Base-by-base conservation (phyloP, 257 asterid genomes). In the Gentiana macrophylla region DNA sequence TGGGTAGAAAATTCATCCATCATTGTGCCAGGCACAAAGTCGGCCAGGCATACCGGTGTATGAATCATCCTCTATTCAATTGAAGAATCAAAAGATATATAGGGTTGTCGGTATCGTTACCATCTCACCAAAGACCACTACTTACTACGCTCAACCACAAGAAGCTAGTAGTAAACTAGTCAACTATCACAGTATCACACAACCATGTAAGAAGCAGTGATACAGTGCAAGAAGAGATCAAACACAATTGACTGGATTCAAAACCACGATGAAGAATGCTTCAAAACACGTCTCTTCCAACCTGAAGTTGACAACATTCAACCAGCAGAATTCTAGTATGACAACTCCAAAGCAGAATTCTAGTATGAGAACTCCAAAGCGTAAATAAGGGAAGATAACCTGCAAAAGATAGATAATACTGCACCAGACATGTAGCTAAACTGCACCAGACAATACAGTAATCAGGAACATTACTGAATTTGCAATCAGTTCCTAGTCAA, bases 41-140 rank as follows among this genome's bases (percentile, higher is more conserved):
- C 63, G 77, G 59, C 77, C 79, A 10, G 66, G 71, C 60, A 75
- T 81, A 12, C 80, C 83, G 13, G 50, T 52, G 3, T 67, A 71
- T 5, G 50, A 57, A 32, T 44, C 65, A 15, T 71, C 37, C 83
- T 24, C 79, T 3, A 60, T 56, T 61, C 78, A 71, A 56, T 62
- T 71, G 63, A 69, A 69, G 59, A 75, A 37, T 0, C 52, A 57
- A 63, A 53, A 70, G 72, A 62, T 12, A 24, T 24, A 24, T 24
- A 24, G 24, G 24, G 24, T 24, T 24, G 24, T 24, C 24, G n/a
- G 72, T 68, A 24, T 61, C 15, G 8, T 35, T 8, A 8, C 15
- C 38, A 10, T 54, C 45, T 60, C 65, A 3, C 62, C 76, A 24
- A 52, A 61, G 12, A 63, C 36, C 43, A 62, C 69, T 32, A 56